phyloP scores from a whole-genome alignment of 768 basidiomycete species.

The Inosperma sp. region DNA sequence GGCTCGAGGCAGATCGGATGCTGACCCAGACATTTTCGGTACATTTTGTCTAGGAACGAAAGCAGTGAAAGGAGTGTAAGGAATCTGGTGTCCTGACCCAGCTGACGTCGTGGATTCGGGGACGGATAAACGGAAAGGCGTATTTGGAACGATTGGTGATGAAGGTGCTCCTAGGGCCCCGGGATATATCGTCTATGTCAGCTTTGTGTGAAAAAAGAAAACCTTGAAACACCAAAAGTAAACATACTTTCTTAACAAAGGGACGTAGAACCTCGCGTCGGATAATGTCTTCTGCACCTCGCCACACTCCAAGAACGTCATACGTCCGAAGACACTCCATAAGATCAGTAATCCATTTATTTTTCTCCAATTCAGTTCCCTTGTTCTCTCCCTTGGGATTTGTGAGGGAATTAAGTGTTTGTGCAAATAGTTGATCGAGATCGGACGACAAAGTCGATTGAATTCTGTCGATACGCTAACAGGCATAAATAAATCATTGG shows the following conservation, averaged over 20 bases:
- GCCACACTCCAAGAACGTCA: conserved; percentile 74
- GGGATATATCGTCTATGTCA: conserved; percentile 65
- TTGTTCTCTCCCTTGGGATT: conserved; percentile 45
- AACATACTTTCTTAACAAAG: conserved; percentile 72
- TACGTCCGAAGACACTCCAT: conserved; percentile 79
- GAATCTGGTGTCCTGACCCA: conserved; percentile 38
- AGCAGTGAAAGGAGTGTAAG: conserved; percentile 50
- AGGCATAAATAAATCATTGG: conserved; percentile 8
- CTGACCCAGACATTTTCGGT: conserved; percentile 31
- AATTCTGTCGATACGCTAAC: conserved; percentile 74
- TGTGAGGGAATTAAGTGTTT: conserved; percentile 50
- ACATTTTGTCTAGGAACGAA: conserved; percentile 48
- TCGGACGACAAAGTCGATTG: conserved; percentile 82
- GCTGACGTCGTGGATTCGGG: conserved; percentile 24
- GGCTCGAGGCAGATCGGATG: conserved; percentile 34
- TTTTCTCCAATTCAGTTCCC: conserved; percentile 58
- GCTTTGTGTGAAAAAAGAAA: conserved; percentile 8
- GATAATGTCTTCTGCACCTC: conserved; percentile 85
- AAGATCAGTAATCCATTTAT: conserved; percentile 59
- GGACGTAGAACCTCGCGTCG: conserved; percentile 63
- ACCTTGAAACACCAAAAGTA: background rate
- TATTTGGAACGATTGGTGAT: conserved; percentile 74
- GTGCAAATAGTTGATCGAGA: conserved; percentile 75
- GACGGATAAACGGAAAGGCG: conserved; percentile 50
- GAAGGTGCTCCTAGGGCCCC: conserved; percentile 64